A percentile compares a stretch with the other conserved stretches of the same genome.
phyloP scores from a whole-genome alignment of 768 basidiomycete species.

The Lyophyllum atratum region DNA sequence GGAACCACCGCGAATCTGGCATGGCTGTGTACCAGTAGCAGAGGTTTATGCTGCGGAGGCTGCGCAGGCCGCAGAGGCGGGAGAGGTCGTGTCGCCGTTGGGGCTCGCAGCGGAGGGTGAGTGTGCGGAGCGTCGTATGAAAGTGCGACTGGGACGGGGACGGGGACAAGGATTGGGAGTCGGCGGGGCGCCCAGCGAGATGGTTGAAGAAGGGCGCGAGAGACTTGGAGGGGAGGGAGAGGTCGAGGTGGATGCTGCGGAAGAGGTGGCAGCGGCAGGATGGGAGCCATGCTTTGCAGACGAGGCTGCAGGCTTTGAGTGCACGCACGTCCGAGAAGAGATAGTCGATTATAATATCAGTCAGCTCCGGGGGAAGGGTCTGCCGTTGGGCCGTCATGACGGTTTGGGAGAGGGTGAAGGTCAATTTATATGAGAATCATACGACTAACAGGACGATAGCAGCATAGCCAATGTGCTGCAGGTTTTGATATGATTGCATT shows the following conservation, averaged over 20 bases:
- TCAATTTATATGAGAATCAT: no score
- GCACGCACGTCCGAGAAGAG: constrained; percentile 4
- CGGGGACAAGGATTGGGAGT: no score
- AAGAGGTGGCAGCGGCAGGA: constrained; percentile 5
- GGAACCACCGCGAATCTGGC: constrained; percentile 11
- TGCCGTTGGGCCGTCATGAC: background rate
- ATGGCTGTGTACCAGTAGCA: constrained; percentile 2
- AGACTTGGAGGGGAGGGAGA: constrained; percentile 4
- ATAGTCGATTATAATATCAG: constrained; percentile 10
- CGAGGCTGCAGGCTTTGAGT: constrained; percentile 10
- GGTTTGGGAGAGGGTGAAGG: no score
- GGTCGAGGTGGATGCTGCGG: constrained; percentile 7
- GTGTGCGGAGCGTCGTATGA: background rate
- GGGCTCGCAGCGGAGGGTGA: constrained; percentile 4
- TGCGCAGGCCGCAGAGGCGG: background rate
- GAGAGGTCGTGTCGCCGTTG: constrained; percentile 3
- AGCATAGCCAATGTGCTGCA: background rate
- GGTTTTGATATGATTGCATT: background rate
- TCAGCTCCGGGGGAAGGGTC: constrained; percentile 4
- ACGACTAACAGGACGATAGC: background rate
- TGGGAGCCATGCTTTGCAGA: constrained; percentile 10
- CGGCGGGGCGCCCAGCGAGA: background rate
- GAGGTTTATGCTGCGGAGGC: background rate
- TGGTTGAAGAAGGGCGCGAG: background rate
- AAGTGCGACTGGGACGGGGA: constrained; percentile 3